Base-by-base conservation (phyloP, 129 eudicot species). In the Flaveria sonorensis region DNA sequence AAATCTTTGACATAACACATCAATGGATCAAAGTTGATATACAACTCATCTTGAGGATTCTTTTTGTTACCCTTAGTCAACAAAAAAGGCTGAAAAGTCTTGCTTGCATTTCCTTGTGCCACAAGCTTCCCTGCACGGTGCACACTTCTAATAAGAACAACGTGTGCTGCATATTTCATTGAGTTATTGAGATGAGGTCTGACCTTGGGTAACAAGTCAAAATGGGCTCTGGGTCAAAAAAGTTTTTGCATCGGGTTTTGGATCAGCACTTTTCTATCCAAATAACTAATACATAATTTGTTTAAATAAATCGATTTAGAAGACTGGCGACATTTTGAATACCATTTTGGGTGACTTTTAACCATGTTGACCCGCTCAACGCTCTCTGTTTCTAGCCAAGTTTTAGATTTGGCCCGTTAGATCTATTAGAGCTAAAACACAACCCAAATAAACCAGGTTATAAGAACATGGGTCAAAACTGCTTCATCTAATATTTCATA, bases 1-100 rank as follows among this genome's bases (percentile, higher is more conserved):
- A 94, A 75, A 73, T 91, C 93, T 42, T 70, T 69, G 51, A 91
- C 71, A 71, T 84, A 94, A 71, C 88, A 87, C 77, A 70, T 85
- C 36, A 86, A 80, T 45, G 99, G 99, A 86, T 94, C 96, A 77
- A 91, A 94, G 83, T 90, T 81, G 23, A 94, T 85, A 87, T 89
- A 86, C 48, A 94, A 80, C 83, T 86, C 86, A 70, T 77, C 81
- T 76, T 76, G 81, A 57, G 70, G 73, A 75, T 82, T 85, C 69
- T 83, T 90, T 46, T 78, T 75, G 76, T 73, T 77, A 70, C 89
- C 87, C 23, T 77, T 84, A 16, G 83, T 81, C 74, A 75, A 63
- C 68, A 87, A 39, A 67, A 84, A 80, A 10, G 97, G 99, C 67
- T 86, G 83, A 83, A 91, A 94, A 69, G 72, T 66, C 74, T 91